Evolutionary conservation across 2,329 filamentous ascomycete genomes (phyloP), one percentile per base, ranked within the genome.

Genomic region (Leptographium lundbergii): DNA sequence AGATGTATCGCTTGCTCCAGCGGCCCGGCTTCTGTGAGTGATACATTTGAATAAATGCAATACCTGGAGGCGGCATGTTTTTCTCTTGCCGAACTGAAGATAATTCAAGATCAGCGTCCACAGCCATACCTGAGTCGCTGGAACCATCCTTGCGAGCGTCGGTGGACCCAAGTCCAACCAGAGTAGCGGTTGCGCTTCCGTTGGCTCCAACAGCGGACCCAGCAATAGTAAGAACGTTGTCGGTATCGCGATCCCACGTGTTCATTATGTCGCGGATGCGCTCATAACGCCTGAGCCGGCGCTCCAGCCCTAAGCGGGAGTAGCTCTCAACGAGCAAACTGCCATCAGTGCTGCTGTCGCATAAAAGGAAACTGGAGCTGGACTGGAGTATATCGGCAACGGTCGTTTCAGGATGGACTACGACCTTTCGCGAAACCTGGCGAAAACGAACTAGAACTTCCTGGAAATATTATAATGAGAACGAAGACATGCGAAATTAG

Each of bases 1-100:
- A 90, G 57, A 96, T 76, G 71, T 81, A 90, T 47, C 89, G 84
- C 72, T 96, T 96, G 65, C 84, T 85, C 94, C 92, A 97, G 69
- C 90, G 94, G 19, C 89, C 88, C 0, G 86, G 85, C 54, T 84
- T 85, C 51, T 90, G 87, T 0, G 88, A 94, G 71, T 95, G 86
- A 66, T 92, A 86, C 63, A 97, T 76, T 59, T 86, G 80, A 59
- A 91, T 81, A 9, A 61, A 59, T 17, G 82, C 81, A 60, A 85
- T 81, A 50, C 87, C 87, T 1, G 73, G 69, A 0, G 90, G 89
- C 52, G 84, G 77, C 25, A 82, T 75, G n/a, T 72, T 67, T 1
- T 50, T 48, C 1, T 72, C 73, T 29, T 75, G 74, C 1, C 87
- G 81, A 4, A 88, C 88, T 5, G 80, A 79, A 14, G 79, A 75